Base-by-base conservation (phyloP, 2,329 filamentous ascomycete genomes). In the Exophiala lecanii-corni region DNA sequence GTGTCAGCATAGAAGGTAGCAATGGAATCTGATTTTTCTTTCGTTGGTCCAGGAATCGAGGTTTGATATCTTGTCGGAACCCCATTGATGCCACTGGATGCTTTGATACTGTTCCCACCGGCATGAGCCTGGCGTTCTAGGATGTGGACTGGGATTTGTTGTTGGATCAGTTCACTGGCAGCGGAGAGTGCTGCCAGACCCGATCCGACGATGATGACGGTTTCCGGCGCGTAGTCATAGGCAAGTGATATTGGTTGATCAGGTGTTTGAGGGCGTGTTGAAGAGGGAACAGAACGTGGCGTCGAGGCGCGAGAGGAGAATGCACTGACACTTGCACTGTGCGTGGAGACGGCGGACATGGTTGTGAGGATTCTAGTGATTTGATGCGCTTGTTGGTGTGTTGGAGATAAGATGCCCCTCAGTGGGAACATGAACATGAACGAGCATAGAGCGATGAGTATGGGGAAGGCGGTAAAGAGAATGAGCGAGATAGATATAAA, bases 71-170 rank as follows among this genome's bases (percentile, higher is more conserved):
- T 67, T 0, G 79, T 82, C 0, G 71, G 70, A 0, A 77, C 77
- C 5, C 77, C 79, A 51, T 81, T 82, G 60, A 83, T 83, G 0
- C 79, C 79, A 0, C 78, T 82, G 0, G 79, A 82, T 0, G 79
- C 79, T 61, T 83, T 83, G 61, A 83, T 81, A 55, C 72, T 78
- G 55, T 83, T 82, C 2, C 79, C 78, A 25, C 79, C 79, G 0
- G 79, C 76, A 55, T 79, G 80, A 2, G 71, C 56, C 0, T 72
- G 70, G 15, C 78, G 74, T 45, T 84, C 80, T 9, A 84, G 67
- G 37, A 84, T 67, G 21, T 68, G 66, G 1, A 84, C 79, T 0
- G 69, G 60, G 2, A 75, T 67, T 28, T 72, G 70, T 9, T 71
- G 67, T 3, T 67, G 61, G 3, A 82, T 63, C 5, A 81, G 73